Evolutionary conservation across 1,284 basidiomycete species (phyloP).

Genomic region (Peniophora sp.): DNA sequence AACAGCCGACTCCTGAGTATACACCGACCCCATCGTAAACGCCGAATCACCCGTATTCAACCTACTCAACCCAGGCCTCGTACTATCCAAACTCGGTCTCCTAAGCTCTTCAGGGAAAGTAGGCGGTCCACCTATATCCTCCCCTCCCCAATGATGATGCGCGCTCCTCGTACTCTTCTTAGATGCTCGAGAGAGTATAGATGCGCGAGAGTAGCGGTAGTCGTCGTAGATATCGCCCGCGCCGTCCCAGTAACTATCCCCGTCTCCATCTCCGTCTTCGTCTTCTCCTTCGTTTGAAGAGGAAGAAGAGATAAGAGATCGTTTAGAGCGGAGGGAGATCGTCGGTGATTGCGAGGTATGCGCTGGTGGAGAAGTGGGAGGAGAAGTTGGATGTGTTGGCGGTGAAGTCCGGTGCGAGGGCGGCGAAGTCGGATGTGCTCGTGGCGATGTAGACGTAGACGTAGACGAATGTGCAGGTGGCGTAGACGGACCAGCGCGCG

Average conservation of each 20-base stretch:
- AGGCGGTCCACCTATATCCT: no score
- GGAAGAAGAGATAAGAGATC: no score
- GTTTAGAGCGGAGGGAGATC: not conserved
- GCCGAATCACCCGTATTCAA: no score
- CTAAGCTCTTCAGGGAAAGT: no score
- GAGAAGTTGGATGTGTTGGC: no score
- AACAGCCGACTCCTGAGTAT: no score
- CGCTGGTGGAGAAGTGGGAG: slow-evolving; percentile 1
- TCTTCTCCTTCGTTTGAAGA: slow-evolving; percentile 10
- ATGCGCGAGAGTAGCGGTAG: slow-evolving; percentile 63
- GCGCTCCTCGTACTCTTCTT: no score
- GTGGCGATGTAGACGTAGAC: no score
- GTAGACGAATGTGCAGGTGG: not conserved
- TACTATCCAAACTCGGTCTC: no score
- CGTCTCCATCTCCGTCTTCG: slow-evolving; percentile 29
- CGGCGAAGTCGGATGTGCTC: not conserved
- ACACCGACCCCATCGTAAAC: no score
- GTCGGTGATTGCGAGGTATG: slow-evolving; percentile 1
- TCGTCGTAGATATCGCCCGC: slow-evolving; percentile 66
- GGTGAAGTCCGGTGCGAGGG: slow-evolving; percentile 4
- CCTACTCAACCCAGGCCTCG: no score
- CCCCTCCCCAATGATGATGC: no score
- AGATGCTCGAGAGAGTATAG: slow-evolving; percentile 23
- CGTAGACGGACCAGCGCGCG: not conserved
- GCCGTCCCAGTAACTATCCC: slow-evolving; percentile 50